Base-by-base conservation (phyloP, 768 basidiomycete genomes). In the Termitomyces sp. region DNA sequence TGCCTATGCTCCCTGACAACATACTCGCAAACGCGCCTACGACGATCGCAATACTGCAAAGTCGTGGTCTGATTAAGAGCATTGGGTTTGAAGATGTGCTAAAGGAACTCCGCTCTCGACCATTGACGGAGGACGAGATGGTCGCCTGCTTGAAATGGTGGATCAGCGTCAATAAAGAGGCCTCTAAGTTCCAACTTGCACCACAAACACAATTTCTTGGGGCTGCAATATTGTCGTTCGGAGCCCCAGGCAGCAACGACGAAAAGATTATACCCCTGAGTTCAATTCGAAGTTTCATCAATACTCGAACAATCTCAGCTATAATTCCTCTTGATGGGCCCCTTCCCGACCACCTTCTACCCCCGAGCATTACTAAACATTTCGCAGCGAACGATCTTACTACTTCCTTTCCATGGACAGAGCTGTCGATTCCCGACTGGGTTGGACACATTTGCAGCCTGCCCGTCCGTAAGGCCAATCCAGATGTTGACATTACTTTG, bases 61-160 rank as follows among this genome's bases (percentile, higher is more conserved):
- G 73, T 37, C 77, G 84, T 41, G 82, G 81, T 3, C 73, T 94
- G 71, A 77, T 98, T 19, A 84, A 84, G 51, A 75, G 84, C 14
- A 88, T 96, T 56, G 82, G 83, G 0, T 91, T 96, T 64, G 75
- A 81, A 27, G 97, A 98, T 68, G 89, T 98, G 16, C 73, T 98
- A 41, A 73, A 77, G 38, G 91, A 96, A 66, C 77, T 99, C 16
- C 80, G 82, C 12, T 70, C 78, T 5, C 77, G 90, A 16, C 87
- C 94, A 4, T 77, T 99, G 25, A 67, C 69, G 4, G 82, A 90
- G 65, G 72, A 75, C 5, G 92, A 98, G 65, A 86, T 90, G 72
- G 68, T 87, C n/a, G 85, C 84, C 3, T 94, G 90, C 69, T 73
- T 98, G 60, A 83, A 83, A 56, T 98, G 97, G 96, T 95, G 95